Evolutionary conservation across 148 eudicot species (phyloP), one percentile per base, ranked within the genome.

Genomic region (Euryodendron excelsum): DNA sequence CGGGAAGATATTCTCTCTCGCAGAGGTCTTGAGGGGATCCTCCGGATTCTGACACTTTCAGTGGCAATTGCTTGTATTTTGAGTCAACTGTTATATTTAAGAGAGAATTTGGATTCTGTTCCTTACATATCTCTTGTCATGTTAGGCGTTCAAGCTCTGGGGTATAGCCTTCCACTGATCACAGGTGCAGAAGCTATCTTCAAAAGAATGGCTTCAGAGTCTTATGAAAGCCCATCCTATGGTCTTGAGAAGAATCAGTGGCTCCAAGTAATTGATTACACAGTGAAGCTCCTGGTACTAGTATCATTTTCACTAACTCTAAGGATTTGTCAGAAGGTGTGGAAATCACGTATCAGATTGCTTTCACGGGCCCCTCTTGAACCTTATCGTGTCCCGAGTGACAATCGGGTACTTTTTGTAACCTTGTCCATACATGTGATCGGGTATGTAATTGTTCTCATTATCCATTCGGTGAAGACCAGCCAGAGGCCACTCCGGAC

Each of bases 71-170:
- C 78, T 77, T 90, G 84, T 87, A 86, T 91, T 78, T 72, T 87
- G 77, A 89, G 94, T 82, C 94, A 95, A 64, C 67, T 95, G 3
- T 53, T 86, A 45, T 89, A 95, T 78, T 77, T 86, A 36, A 80
- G 86, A 56, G 81, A 50, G 48, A 82, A 81, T 34, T 17, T 71
- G 63, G 96, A 90, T 44, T 88, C 87, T 47, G 86, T 90, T 77
- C 94, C 94, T 59, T 93, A 84, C 75, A 83, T 86, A 30, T 95
- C 97, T 58, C 88, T 95, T 47, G 97, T 91, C 72, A 95, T 93
- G 97, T 85, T 95, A 27, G 97, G 93, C 18, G 87, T 91, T 84
- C 97, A 93, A 86, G 90, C 93, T 64, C 60, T 93, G n/a, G 99
- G 99, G 59, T 95, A 85, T 73, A 81, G 90, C 69, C 80, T 93